These are phyloP conservation scores for Sergeia podlipaevii DNA, from an alignment of 208 protist genomes.

Conservation along the genomic window DNA sequence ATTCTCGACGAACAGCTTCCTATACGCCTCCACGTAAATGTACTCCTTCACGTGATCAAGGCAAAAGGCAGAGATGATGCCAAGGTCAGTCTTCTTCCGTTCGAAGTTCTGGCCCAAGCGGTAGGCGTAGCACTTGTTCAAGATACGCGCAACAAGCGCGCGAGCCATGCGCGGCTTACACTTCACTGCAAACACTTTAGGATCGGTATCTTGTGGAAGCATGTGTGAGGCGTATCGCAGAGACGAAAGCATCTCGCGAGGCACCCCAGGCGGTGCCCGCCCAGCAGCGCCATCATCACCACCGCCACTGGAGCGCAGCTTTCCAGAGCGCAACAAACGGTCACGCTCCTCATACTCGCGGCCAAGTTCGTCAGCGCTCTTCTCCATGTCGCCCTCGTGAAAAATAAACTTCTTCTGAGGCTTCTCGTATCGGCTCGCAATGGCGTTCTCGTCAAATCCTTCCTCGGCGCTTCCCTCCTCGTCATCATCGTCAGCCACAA, in stretches of 20 bases:
- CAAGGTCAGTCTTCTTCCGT: constrained; percentile 74
- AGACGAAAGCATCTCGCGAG: constrained; percentile 51
- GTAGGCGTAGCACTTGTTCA: constrained; percentile 91
- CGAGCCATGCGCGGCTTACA: constrained; percentile 81
- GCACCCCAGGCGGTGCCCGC: constrained; percentile 12
- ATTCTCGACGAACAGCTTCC: constrained; percentile 87
- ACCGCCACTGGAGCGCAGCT: constrained; percentile 8
- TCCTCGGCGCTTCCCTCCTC: constrained; percentile 2
- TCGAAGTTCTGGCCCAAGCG: constrained; percentile 80
- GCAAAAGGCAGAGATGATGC: constrained; percentile 90
- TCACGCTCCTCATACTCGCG: constrained; percentile 72
- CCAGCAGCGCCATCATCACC: constrained; percentile 14
- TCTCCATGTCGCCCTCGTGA: constrained; percentile 64
- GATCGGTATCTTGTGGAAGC: constrained; percentile 71
- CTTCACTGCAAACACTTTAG: constrained; percentile 90
- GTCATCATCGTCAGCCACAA: constrained; percentile 2
- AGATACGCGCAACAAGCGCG: constrained; percentile 81
- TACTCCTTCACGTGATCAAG: constrained; percentile 91
- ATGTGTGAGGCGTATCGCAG: constrained; percentile 67
- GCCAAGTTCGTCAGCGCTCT: constrained; percentile 67
- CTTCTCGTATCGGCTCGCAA: constrained; percentile 16
- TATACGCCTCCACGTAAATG: constrained; percentile 90
- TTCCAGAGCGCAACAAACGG: constrained; percentile 1
- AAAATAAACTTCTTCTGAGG: constrained; percentile 39
- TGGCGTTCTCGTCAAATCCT: constrained; percentile 4